Evolutionary conservation across 2,329 filamentous ascomycete species (phyloP).

Genomic region (Epicoccum nigrum): DNA sequence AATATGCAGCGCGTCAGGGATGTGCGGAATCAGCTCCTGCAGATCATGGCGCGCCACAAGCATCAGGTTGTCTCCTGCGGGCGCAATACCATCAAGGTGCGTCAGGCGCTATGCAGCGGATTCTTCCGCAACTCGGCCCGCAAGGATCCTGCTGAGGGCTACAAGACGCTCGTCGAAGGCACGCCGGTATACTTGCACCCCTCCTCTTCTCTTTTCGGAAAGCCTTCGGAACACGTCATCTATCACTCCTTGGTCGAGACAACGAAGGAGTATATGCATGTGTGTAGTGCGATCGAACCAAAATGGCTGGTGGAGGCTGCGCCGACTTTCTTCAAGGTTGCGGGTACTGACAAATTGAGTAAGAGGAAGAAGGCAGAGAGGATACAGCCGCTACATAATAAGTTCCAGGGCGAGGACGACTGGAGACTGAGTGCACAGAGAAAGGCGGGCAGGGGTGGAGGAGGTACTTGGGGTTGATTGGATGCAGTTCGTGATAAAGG

Average conservation of each 20-base stretch:
- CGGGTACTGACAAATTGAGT: conserved; percentile 81
- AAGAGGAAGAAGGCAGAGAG: conserved; percentile 94
- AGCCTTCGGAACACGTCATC: conserved; percentile 94
- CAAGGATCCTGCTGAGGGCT: conserved; percentile 95
- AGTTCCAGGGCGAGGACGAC: conserved; percentile 89
- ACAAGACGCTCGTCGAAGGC: conserved; percentile 95
- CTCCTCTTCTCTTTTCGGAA: conserved; percentile 88
- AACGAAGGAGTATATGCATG: conserved; percentile 98
- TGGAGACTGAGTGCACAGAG: conserved; percentile 92
- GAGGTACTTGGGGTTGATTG: conserved; percentile 86
- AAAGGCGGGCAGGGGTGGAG: conserved; percentile 81
- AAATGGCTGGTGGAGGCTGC: conserved; percentile 94
- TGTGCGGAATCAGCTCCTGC: conserved; percentile 87
- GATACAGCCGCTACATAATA: conserved; percentile 93
- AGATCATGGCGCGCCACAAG: conserved; percentile 91
- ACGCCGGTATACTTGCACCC: conserved; percentile 96
- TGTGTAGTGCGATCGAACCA: conserved; percentile 89
- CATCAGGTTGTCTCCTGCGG: conserved; percentile 85
- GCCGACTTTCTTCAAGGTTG: conserved; percentile 99
- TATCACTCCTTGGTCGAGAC: conserved; percentile 92
- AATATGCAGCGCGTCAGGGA: conserved; percentile 89
- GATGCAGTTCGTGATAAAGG: neutral
- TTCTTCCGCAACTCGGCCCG: conserved; percentile 96
- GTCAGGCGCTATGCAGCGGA: conserved; percentile 86
- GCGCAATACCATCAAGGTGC: conserved; percentile 82